These are phyloP conservation scores for Neltuma alba DNA, from an alignment of 306 rosid species.

Conservation along the genomic window DNA sequence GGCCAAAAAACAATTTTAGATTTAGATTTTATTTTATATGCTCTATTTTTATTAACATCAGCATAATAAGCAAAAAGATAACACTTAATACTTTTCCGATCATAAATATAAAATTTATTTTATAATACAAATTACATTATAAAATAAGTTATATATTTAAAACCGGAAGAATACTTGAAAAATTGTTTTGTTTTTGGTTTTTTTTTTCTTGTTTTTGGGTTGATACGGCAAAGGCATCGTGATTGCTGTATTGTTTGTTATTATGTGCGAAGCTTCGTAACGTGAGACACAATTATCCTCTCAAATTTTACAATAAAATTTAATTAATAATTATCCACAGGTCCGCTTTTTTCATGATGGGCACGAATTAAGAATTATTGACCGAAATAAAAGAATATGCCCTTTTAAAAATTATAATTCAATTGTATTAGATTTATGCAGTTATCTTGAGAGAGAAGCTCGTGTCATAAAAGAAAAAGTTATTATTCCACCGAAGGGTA, in stretches of 20 bases:
- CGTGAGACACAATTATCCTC: not conserved
- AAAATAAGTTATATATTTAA: too few species aligned
- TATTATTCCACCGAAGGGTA: not conserved
- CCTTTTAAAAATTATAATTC: not conserved
- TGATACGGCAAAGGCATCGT: not conserved
- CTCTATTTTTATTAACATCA: not conserved
- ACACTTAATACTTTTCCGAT: too few species aligned
- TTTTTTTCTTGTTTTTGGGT: too few species aligned
- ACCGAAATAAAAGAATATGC: not conserved
- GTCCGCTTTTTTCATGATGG: not conserved
- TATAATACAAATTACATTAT: too few species aligned
- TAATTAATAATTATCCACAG: not conserved
- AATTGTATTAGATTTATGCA: not conserved
- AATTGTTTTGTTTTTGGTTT: too few species aligned
- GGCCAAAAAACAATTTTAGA: too few species aligned
- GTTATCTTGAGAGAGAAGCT: not conserved
- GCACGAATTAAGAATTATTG: not conserved
- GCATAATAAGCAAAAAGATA: not conserved
- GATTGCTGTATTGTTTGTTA: not conserved
- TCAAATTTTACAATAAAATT: not conserved
- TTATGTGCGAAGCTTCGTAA: not conserved
- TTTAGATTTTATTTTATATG: not conserved
- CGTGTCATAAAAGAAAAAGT: not conserved
- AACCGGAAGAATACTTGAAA: too few species aligned
- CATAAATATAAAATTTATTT: too few species aligned